Evolutionary conservation across 306 rosid genomes (phyloP).

Genomic region (Vigna angularis): DNA sequence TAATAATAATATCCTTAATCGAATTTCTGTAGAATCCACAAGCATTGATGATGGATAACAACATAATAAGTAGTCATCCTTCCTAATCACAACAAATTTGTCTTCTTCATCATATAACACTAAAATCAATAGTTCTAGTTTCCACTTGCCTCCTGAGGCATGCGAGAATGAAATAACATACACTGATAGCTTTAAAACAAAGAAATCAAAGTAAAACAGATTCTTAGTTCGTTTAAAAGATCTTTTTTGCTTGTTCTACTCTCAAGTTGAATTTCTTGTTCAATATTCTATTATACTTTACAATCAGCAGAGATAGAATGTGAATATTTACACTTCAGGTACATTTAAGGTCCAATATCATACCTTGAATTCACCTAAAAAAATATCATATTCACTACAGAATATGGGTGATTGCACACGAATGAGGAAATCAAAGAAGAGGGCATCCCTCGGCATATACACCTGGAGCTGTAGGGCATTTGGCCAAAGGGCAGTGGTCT

Average conservation of each 20-base stretch:
- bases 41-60: not conserved
- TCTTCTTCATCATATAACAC: not conserved
- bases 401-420: not conserved
- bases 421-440: conserved; percentile 34
- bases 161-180: conserved; percentile 2
- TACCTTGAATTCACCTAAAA: too few species aligned
- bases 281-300: not conserved
- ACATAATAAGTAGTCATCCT: not conserved
- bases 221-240: conserved; percentile 1
- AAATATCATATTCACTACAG: not conserved
- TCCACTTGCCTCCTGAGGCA: not conserved
- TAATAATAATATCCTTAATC: not conserved
- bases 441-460: conserved; percentile 63
- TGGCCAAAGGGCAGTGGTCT: conserved; percentile 66
- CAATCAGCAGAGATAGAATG: not conserved
- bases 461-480: conserved; percentile 81
- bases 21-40: not conserved
- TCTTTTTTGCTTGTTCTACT: not conserved
- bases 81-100: not conserved
- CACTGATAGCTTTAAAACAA: not conserved
- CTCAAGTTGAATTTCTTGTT: not conserved
- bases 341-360: not conserved
- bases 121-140: not conserved
- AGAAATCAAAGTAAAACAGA: not conserved
- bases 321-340: not conserved